Evolutionary conservation across 2,329 filamentous ascomycete genomes (phyloP).

Genomic region (Pezicula neosporulosa): DNA sequence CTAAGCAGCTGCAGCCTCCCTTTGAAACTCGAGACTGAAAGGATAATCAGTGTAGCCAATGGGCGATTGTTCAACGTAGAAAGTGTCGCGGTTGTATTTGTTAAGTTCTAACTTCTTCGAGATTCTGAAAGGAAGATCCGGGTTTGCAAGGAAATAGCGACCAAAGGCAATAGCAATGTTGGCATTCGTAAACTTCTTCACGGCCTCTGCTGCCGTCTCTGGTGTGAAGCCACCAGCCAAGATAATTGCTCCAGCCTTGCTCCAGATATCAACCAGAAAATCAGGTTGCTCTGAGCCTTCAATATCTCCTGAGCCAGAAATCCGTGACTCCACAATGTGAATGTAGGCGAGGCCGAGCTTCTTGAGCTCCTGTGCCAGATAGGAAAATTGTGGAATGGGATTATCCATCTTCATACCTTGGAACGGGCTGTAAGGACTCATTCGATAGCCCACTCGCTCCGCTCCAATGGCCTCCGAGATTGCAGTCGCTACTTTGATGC

Average conservation of each 20-base stretch:
- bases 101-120: slow-evolving; percentile 37
- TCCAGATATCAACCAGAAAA: slow-evolving; percentile 39
- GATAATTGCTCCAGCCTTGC: slow-evolving; percentile 34
- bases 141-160: slow-evolving; percentile 44
- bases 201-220: background rate
- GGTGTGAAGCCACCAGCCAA: background rate
- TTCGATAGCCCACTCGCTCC: slow-evolving; percentile 48
- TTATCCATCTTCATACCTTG: slow-evolving; percentile 59
- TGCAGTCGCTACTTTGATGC: slow-evolving; percentile 47
- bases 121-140: slow-evolving; percentile 43
- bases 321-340: slow-evolving; percentile 51
- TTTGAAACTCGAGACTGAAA: background rate
- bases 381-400: slow-evolving; percentile 56
- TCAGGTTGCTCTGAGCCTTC: slow-evolving; percentile 34
- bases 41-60: background rate
- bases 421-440: slow-evolving; percentile 56
- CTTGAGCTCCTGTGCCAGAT: slow-evolving; percentile 49
- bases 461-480: slow-evolving; percentile 44
- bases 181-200: slow-evolving; percentile 33
- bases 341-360: slow-evolving; percentile 53
- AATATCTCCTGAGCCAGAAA: slow-evolving; percentile 25
- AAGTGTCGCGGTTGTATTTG: slow-evolving; percentile 41
- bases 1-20: background rate
- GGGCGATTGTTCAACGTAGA: slow-evolving; percentile 31
- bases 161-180: slow-evolving; percentile 45